Conservation (phyloP, 257 asterid species). For the Phtheirospermum japonicum region DNA sequence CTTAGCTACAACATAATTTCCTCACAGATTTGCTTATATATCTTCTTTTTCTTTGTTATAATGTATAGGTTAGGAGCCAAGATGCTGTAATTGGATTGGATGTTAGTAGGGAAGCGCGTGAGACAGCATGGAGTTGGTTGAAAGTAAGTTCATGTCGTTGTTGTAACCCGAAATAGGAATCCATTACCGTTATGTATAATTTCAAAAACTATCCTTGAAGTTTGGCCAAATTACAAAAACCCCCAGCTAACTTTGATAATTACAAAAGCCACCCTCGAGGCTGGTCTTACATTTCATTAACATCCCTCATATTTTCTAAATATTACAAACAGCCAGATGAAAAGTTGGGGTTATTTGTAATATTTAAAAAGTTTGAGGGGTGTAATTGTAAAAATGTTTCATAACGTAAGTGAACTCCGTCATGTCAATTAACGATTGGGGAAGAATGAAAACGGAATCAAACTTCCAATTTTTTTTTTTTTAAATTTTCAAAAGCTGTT, state of each 20-base stretch:
- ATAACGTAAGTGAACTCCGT: not conserved
- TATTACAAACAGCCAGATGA: not conserved
- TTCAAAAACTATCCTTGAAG: not conserved
- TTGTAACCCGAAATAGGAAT: not conserved
- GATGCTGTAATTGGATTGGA: slow-evolving; percentile 75
- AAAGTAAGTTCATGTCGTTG: slow-evolving; percentile 47
- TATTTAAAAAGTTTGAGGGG: not conserved
- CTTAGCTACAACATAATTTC: not conserved
- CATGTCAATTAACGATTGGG: not conserved
- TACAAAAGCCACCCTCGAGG: not conserved
- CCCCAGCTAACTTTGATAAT: not conserved
- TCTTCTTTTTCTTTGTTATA: slow-evolving; percentile 14
- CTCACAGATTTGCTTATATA: slow-evolving; percentile 2
- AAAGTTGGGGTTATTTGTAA: not conserved
- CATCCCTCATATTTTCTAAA: not conserved
- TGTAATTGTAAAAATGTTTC: not conserved
- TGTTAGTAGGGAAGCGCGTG: slow-evolving; percentile 74
- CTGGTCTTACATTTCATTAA: not conserved
- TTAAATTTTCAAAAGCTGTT: not conserved
- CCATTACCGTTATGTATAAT: not conserved
- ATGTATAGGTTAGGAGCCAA: slow-evolving; percentile 82
- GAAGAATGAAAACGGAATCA: not conserved
- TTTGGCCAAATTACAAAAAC: not conserved
- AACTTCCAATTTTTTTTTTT: not conserved
- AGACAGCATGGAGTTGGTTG: slow-evolving; percentile 82